Conservation (phyloP, 148 eudicot species). For the Rhododendron williamsianum region DNA sequence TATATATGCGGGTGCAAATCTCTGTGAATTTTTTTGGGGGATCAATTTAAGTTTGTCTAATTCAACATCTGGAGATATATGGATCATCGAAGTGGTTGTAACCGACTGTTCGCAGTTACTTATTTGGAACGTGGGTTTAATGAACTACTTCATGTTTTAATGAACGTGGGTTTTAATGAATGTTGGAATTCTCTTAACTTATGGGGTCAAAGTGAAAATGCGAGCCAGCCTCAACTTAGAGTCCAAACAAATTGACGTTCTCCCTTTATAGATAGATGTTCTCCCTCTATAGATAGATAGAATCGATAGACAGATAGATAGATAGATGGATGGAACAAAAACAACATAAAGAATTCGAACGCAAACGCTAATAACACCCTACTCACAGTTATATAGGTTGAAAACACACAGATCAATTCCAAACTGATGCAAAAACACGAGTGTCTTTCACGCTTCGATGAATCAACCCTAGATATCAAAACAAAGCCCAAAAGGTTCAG, state of each 20-base stretch:
- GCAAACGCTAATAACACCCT: background rate
- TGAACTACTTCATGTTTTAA: too few relatives aligned
- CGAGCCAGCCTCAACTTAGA: background rate
- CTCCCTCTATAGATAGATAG: too few relatives aligned
- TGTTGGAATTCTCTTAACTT: background rate
- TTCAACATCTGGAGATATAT: background rate
- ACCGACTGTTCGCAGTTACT: background rate
- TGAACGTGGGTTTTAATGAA: background rate
- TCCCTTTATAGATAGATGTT: too few relatives aligned
- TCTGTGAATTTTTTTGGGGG: background rate
- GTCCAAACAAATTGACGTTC: too few relatives aligned
- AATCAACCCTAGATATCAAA: constrained; percentile 5
- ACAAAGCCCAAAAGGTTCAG: background rate
- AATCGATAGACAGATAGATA: too few relatives aligned
- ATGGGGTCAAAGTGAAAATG: background rate
- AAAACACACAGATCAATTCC: background rate
- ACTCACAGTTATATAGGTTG: background rate
- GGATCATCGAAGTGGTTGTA: background rate
- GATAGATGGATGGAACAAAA: background rate
- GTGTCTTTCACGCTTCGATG: background rate
- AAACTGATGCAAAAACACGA: background rate
- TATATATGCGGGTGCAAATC: background rate
- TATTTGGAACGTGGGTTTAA: too few relatives aligned
- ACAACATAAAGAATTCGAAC: background rate
- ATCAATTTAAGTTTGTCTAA: too few relatives aligned